Percentiles rank a stretch among this genome's conserved stretches.
These are phyloP conservation scores for Chenopodium quinoa DNA, from an alignment of 148 eudicot species.

Conservation along the genomic window DNA sequence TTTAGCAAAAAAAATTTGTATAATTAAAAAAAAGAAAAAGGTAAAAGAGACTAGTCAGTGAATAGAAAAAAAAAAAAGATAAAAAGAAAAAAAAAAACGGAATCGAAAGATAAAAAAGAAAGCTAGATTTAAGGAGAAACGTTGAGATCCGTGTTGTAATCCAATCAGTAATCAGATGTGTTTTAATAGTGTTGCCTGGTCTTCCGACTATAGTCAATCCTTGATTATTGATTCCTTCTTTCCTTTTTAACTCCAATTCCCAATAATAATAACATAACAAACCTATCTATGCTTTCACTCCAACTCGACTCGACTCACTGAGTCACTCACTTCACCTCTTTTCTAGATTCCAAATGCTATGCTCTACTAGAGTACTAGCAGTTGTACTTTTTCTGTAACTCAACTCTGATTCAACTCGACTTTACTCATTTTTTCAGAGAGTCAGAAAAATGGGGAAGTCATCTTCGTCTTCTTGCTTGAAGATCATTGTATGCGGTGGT, in stretches of 20 bases:
- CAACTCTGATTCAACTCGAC: no score
- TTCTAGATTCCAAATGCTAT: no score
- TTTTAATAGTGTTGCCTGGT: neutral
- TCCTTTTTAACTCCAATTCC: constrained; percentile 1
- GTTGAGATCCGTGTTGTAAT: constrained; percentile 19
- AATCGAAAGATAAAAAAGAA: constrained; percentile 18
- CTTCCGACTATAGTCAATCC: neutral
- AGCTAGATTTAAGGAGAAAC: constrained; percentile 22
- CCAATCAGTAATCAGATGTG: neutral
- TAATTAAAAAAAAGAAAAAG: neutral
- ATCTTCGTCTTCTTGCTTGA: constrained; percentile 51
- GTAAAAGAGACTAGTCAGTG: neutral
- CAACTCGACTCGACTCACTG: no score
- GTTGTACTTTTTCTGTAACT: no score
- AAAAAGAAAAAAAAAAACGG: neutral
- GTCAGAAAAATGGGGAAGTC: constrained; percentile 25
- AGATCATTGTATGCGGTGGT: constrained; percentile 71
- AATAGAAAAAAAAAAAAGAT: neutral
- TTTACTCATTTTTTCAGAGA: neutral
- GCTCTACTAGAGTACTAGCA: no score
- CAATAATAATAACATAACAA: neutral
- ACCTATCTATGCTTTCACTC: neutral
- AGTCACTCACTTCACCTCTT: no score
- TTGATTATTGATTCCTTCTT: no score
- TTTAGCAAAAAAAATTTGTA: no score